Base-by-base conservation (phyloP, 345 rosid species). In the Geranium brycei region DNA sequence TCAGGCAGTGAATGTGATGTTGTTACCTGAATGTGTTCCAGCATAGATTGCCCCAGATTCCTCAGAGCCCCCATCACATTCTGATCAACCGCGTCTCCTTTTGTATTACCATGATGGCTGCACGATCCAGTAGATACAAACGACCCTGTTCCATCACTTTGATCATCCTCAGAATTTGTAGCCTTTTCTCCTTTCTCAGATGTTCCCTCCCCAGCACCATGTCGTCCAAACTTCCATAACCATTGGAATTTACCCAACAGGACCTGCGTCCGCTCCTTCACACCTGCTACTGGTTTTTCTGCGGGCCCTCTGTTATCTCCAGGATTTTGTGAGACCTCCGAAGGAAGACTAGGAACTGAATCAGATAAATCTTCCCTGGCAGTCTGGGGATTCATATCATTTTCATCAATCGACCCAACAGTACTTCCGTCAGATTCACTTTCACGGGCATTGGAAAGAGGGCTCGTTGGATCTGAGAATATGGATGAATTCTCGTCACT, bases 11-110 rank as follows among this genome's bases (percentile, higher is more conserved):
- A 23, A 23, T 23, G 28, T 23, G 28, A 23, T 23, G 28, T 23
- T 23, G 28, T 23, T 79, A 92, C 99, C 99, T 93, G 99, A 79
- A 93, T 85, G 59, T 90, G 96, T 71, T 90, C 99, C 7, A 90
- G 84, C 97, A 93, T 93, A 51, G 96, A 80, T 51, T 85, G 87
- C 18, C 97, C 99, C 40, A 93, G 85, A 73, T 82, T 86, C 77
- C 78, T 86, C 73, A 90, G 57, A 18, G 87, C 76, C 59, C 75
- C 87, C 82, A 79, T 85, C 70, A 85, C 77, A 56, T 89, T 87
- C 80, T 82, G 86, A 64, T 93, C 23, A 16, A 23, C 28, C 28
- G 62, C 57, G 28, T 89, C 91, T 68, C 76, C 91, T 77, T 78
- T 83, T 64, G 66, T 67, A 71, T 73, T 65, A 74, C 68, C 17